A percentile compares a stretch with the other conserved stretches of the same genome.
Evolutionary conservation across 2,329 filamentous ascomycete species (phyloP).

Genomic region (Hypoxylon sp.): DNA sequence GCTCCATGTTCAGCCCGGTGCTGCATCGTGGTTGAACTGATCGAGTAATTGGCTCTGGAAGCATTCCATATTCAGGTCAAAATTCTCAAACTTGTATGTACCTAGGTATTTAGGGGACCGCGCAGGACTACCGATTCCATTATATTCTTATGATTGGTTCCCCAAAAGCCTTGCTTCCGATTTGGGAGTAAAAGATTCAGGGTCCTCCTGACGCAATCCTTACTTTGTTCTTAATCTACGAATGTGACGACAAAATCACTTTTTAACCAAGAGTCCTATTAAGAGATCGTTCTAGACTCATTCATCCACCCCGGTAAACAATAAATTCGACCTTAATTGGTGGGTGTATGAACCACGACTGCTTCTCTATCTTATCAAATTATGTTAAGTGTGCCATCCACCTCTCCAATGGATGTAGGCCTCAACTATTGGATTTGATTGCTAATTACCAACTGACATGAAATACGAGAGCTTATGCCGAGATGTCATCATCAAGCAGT

Average conservation of each 20-base stretch:
- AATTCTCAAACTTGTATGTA: background rate
- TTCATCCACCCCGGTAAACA: background rate
- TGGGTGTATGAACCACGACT: background rate
- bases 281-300: background rate
- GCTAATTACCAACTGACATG: background rate
- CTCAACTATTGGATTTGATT: background rate
- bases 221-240: background rate
- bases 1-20: background rate
- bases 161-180: background rate
- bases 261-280: background rate
- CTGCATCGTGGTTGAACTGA: background rate
- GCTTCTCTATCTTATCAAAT: background rate
- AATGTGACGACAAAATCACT: background rate
- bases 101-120: background rate
- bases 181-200: background rate
- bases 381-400: background rate
- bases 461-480: constrained; percentile 1
- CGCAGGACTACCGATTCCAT: background rate
- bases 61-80: background rate
- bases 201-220: background rate
- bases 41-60: background rate
- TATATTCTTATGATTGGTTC: background rate
- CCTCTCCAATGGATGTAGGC: background rate
- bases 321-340: background rate
- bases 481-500: constrained; percentile 26